These are phyloP conservation scores for Canavalia ensiformis DNA, from an alignment of 306 rosid genomes.

Conservation along the genomic window DNA sequence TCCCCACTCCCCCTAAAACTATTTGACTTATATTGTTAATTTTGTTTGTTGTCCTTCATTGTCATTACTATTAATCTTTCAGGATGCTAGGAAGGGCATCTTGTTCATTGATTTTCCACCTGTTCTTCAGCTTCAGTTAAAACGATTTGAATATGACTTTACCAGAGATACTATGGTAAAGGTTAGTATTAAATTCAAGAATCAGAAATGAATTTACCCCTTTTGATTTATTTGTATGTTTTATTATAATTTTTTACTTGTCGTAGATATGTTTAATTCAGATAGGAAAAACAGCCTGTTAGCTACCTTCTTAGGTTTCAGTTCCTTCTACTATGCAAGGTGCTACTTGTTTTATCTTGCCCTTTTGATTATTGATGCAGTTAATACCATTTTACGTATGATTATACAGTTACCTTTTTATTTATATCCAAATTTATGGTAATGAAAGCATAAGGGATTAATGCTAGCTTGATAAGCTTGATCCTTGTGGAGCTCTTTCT, in stretches of 20 bases:
- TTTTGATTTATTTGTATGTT: background rate
- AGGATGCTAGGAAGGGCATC: conserved; percentile 97
- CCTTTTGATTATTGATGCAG: background rate
- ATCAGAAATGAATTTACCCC: conserved; percentile 12
- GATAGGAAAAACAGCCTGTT: too few relatives aligned
- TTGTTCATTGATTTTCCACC: conserved; percentile 97
- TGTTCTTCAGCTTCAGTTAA: conserved; percentile 95
- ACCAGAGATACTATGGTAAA: conserved; percentile 91
- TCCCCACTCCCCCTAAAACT: background rate
- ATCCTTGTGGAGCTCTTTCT: background rate
- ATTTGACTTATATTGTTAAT: background rate
- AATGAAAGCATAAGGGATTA: background rate
- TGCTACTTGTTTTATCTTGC: background rate
- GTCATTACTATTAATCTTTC: conserved; percentile 48
- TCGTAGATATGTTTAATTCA: background rate
- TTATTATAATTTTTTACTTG: conserved; percentile 32
- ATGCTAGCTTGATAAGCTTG: background rate
- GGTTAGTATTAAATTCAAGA: conserved; percentile 63
- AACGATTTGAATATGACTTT: conserved; percentile 91
- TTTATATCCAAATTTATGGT: background rate
- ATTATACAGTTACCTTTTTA: background rate
- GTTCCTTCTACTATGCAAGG: background rate
- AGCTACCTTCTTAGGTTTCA: background rate
- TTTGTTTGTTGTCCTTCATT: background rate
- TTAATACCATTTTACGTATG: conserved; percentile 10